Base-by-base conservation (phyloP, 495 filamentous ascomycete genomes). In the Penicillium ochrochloron region DNA sequence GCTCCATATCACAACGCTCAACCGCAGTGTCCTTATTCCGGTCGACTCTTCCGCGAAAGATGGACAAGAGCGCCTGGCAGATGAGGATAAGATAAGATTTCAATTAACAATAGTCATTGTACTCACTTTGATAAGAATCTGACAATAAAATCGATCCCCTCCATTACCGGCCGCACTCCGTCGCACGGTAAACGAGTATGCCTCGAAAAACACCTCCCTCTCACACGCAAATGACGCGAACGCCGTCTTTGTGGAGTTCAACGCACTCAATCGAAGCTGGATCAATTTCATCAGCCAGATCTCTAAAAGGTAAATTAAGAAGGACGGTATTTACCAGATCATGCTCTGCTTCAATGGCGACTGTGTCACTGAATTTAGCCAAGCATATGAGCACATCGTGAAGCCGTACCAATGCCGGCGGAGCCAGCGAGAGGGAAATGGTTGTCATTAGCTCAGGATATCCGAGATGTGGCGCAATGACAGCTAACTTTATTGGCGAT, bases 161-260 rank as follows among this genome's bases (percentile, higher is more conserved):
- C 73, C 66, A 23, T 60, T 70, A 37, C 70, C 66, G 39, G 54
- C 59, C 3, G 21, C 5, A 55, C 60, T 52, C 37, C 11, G 50
- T 0, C 48, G 54, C 2, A 70, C 27, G 12, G 62, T 67, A 46
- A 82, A 82, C 0, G 71, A 67, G 73, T 97, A 99, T 25, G 82
- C 83, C 27, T 90, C 85, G 71, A 97, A 99, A 78, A 97, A 99
- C n/a, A 80, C 78, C 60, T 81, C 82, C 29, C 83, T 83, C 54
- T 89, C 86, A 41, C 97, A 87, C 14, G 85, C 84, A 68, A 97
- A 91, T 17, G 91, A 92, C 0, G 90, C 88, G 78, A 97, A 97
- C 44, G 93, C 93, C 23, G 95, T 96, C 72, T 96, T 96, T 17
- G 93, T 92, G n/a, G 88, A 85, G 76, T 98, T 99, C 42, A 99